Evolutionary conservation across 371 early-diverging fungal species (phyloP).

Genomic region (Lichtheimia ramosa): DNA sequence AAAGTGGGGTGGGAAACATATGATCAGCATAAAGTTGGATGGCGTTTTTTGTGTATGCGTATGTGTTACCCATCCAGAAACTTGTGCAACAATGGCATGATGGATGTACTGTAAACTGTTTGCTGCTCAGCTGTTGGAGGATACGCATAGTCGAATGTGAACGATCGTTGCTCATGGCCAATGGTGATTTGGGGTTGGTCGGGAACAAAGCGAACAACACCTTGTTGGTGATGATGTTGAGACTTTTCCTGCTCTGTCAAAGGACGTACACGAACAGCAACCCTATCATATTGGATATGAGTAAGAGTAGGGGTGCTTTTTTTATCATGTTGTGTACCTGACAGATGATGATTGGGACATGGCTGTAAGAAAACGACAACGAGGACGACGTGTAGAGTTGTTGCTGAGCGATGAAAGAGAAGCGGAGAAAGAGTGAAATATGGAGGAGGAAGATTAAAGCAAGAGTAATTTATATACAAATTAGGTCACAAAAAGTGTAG

Average conservation of each 20-base stretch:
- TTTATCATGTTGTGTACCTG: slow-evolving; percentile 12
- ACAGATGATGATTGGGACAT: slow-evolving; percentile 19
- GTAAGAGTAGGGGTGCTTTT: not conserved
- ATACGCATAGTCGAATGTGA: slow-evolving; percentile 89
- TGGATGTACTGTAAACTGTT: slow-evolving; percentile 68
- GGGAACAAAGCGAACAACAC: slow-evolving; percentile 62
- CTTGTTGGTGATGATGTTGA: slow-evolving; percentile 51
- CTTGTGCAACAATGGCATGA: slow-evolving; percentile 72
- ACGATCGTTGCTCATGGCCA: slow-evolving; percentile 64
- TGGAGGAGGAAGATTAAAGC: slow-evolving; percentile 4
- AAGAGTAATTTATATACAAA: not conserved
- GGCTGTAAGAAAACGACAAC: not conserved
- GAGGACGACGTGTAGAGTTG: not conserved
- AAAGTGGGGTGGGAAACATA: slow-evolving; percentile 3
- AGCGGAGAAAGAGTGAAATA: slow-evolving; percentile 20
- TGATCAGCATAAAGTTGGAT: not conserved
- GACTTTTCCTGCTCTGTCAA: slow-evolving; percentile 68
- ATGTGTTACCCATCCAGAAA: slow-evolving; percentile 82
- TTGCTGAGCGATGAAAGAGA: not conserved
- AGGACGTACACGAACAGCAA: slow-evolving; percentile 31
- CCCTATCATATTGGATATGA: slow-evolving; percentile 10
- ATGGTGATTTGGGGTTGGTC: slow-evolving; percentile 64
- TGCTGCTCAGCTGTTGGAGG: slow-evolving; percentile 69
- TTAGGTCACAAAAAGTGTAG: slow-evolving; percentile 4
- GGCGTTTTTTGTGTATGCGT: not conserved